phyloP scores from a whole-genome alignment of 331 rosid genomes.

The Acacia pycnantha region DNA sequence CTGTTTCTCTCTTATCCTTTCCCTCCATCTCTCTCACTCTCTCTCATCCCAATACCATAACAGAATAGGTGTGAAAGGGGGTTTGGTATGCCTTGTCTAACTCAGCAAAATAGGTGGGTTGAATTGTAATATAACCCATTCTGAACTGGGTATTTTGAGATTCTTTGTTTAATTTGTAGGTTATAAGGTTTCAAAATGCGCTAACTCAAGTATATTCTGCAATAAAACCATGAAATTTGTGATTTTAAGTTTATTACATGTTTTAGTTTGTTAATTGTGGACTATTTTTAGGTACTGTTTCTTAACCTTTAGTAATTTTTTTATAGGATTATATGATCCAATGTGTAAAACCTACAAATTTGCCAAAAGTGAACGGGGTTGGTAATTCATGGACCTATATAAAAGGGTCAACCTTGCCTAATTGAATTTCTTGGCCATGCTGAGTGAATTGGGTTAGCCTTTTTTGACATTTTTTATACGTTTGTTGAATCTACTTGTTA shows the following conservation, averaged over 20 bases:
- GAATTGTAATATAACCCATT: not conserved
- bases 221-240: not conserved
- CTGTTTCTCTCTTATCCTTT: no score
- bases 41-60: no score
- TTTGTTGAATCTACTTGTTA: not conserved
- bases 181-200: not conserved
- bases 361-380: not conserved
- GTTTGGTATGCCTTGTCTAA: not conserved
- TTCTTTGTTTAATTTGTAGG: not conserved
- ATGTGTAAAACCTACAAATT: not conserved
- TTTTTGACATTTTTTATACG: not conserved
- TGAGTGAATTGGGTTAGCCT: not conserved
- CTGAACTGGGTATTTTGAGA: not conserved
- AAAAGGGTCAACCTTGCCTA: not conserved
- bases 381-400: not conserved
- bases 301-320: no score
- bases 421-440: not conserved
- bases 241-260: not conserved
- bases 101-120: not conserved
- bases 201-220: not conserved
- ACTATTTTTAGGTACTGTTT: no score
- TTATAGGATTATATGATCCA: no score
- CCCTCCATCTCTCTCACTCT: no score
- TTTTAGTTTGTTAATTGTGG: no score
- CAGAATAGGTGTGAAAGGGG: not conserved